Percentiles rank a stretch among this genome's conserved stretches.
phyloP scores from a whole-genome alignment of 257 asterid species.

The Penstemon eatonii region DNA sequence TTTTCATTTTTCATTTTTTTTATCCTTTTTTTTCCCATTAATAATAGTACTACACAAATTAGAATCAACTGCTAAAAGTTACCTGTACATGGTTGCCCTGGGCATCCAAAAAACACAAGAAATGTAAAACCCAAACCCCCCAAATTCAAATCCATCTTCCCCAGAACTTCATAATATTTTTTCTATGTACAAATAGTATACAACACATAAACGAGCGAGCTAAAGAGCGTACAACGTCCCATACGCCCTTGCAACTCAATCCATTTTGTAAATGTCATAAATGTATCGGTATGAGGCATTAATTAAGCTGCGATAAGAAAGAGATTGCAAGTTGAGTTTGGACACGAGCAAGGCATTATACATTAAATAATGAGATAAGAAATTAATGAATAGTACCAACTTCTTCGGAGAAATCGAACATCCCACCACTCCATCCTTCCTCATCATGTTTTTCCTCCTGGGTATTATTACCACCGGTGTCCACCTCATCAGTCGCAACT shows the following conservation, averaged over 20 bases:
- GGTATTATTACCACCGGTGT: slow-evolving; percentile 20
- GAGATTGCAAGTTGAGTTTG: not conserved
- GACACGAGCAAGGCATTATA: not conserved
- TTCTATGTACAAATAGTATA: slow-evolving; percentile 37
- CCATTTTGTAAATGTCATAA: slow-evolving; percentile 11
- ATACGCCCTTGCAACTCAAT: slow-evolving; percentile 21
- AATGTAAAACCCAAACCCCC: slow-evolving; percentile 28
- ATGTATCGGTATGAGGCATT: slow-evolving; percentile 2
- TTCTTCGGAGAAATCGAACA: slow-evolving; percentile 68
- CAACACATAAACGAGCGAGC: slow-evolving; percentile 30
- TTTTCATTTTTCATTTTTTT: slow-evolving; percentile 27
- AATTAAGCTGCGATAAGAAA: slow-evolving; percentile 38
- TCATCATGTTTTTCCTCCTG: slow-evolving; percentile 48
- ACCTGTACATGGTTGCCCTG: slow-evolving; percentile 39
- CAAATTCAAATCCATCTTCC: slow-evolving; percentile 23
- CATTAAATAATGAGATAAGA: not conserved
- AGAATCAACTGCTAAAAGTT: slow-evolving; percentile 32
- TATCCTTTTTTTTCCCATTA: slow-evolving; percentile 2
- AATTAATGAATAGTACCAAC: slow-evolving; percentile 30
- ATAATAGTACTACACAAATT: slow-evolving; percentile 38
- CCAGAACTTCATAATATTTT: slow-evolving; percentile 33
- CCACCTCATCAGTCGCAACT: slow-evolving; percentile 24
- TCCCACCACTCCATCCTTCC: slow-evolving; percentile 65
- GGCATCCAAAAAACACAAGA: slow-evolving; percentile 28
- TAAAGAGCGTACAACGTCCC: slow-evolving; percentile 5